Evolutionary conservation across 1,139 yeast genomes (phyloP).

Genomic region (Sugiyamaella grinbergsii): DNA sequence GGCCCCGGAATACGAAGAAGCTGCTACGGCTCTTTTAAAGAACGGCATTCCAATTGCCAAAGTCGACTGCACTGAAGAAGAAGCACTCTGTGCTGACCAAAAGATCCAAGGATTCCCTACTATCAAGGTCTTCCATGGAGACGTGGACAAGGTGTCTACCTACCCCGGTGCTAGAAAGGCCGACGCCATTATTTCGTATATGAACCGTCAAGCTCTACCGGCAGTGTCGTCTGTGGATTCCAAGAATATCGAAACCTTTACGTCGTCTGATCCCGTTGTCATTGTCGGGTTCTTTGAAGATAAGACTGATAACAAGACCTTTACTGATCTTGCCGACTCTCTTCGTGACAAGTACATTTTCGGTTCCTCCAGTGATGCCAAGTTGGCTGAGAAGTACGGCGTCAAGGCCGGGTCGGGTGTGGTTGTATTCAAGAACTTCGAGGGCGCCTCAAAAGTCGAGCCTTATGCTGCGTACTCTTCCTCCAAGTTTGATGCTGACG

Average conservation of each 20-base stretch:
- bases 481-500: conserved; percentile 35
- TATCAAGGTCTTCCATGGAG: conserved; percentile 77
- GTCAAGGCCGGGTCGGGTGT: conserved; percentile 50
- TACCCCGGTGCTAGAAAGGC: conserved; percentile 87
- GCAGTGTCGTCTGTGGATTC: conserved; percentile 61
- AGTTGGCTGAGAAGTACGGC: conserved; percentile 51
- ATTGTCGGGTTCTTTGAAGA: conserved; percentile 50
- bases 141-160: conserved; percentile 46
- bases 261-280: conserved; percentile 53
- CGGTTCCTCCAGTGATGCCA: conserved; percentile 56
- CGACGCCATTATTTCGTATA: conserved; percentile 71
- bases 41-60: conserved; percentile 79
- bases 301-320: conserved; percentile 51
- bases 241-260: conserved; percentile 53
- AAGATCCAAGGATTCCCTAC: conserved; percentile 92
- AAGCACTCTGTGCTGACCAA: conserved; percentile 71
- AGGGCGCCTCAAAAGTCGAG: conserved; percentile 44
- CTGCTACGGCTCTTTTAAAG: conserved; percentile 73
- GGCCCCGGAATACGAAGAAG: conserved; percentile 87
- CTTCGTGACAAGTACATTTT: conserved; percentile 66
- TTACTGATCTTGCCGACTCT: conserved; percentile 54
- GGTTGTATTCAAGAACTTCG: conserved; percentile 50
- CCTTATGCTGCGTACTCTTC: conserved; percentile 43
- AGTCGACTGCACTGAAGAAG: conserved; percentile 88
- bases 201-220: conserved; percentile 84